Percentiles rank a stretch among this genome's conserved stretches.
Evolutionary conservation across 2,329 filamentous ascomycete species (phyloP).

Genomic region (Apiospora malaysiana): DNA sequence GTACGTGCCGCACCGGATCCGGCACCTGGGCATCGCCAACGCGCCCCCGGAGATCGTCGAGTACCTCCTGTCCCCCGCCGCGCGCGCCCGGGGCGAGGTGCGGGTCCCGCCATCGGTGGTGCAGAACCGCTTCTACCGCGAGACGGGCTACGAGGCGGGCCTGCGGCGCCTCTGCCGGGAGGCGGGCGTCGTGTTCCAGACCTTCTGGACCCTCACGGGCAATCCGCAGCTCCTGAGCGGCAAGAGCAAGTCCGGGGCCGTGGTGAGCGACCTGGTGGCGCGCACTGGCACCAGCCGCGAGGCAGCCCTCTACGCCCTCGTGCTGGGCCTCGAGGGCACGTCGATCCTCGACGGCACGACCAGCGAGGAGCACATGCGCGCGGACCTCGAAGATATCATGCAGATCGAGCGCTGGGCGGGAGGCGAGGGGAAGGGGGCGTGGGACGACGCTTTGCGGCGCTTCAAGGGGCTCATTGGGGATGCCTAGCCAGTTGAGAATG

Average conservation of each 20-base stretch:
- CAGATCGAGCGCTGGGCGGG: slow-evolving; percentile 49
- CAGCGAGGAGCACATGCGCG: slow-evolving; percentile 53
- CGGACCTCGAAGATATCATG: slow-evolving; percentile 52
- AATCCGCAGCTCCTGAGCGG: slow-evolving; percentile 46
- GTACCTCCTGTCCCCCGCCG: slow-evolving; percentile 48
- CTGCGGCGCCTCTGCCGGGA: slow-evolving; percentile 60
- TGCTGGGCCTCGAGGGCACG: slow-evolving; percentile 52
- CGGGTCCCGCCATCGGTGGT: slow-evolving; percentile 60
- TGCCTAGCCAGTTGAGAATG: not conserved
- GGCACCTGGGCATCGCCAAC: slow-evolving; percentile 78
- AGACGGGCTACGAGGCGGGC: slow-evolving; percentile 63
- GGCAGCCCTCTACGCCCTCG: slow-evolving; percentile 54
- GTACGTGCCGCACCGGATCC: slow-evolving; percentile 69
- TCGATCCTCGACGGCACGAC: slow-evolving; percentile 55
- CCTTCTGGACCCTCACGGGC: slow-evolving; percentile 60
- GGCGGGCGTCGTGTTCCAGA: slow-evolving; percentile 53
- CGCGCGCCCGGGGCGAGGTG: slow-evolving; percentile 24
- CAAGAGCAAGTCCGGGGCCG: slow-evolving; percentile 44
- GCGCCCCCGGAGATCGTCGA: slow-evolving; percentile 63
- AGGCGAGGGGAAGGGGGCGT: slow-evolving; percentile 50
- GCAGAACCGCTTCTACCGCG: slow-evolving; percentile 75
- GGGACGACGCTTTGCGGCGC: slow-evolving; percentile 51
- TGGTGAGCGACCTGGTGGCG: slow-evolving; percentile 57
- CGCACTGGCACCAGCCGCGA: slow-evolving; percentile 41
- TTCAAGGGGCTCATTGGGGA: slow-evolving; percentile 51